Conservation (phyloP, 805 yeast species). For the Saccharomyces paradoxus region DNA sequence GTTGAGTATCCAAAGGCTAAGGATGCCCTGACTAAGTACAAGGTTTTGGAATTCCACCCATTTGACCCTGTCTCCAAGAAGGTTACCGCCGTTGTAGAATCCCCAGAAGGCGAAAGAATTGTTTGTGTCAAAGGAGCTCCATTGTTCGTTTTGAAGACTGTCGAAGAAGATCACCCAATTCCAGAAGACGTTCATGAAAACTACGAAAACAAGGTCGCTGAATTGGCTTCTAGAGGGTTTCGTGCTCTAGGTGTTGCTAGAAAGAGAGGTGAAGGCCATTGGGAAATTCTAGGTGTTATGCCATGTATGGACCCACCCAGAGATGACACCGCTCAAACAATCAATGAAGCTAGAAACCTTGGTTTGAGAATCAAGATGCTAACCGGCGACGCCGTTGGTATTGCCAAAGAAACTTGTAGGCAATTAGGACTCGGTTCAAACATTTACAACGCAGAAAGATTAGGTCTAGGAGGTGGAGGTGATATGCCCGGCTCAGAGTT, state of each 20-base stretch:
- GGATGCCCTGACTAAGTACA: slow-evolving; percentile 86
- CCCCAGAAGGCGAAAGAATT: slow-evolving; percentile 92
- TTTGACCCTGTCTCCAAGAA: slow-evolving; percentile 97
- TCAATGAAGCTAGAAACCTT: slow-evolving; percentile 78
- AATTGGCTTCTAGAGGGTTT: slow-evolving; percentile 97
- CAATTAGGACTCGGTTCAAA: slow-evolving; percentile 94
- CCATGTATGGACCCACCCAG: slow-evolving; percentile 99
- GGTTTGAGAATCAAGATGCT: slow-evolving; percentile 96
- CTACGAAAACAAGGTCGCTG: slow-evolving; percentile 95
- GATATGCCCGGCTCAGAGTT: slow-evolving; percentile 95
- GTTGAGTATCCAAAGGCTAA: slow-evolving; percentile 86
- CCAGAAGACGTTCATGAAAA: slow-evolving; percentile 90
- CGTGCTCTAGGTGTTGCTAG: slow-evolving; percentile 97
- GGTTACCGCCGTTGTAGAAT: slow-evolving; percentile 89
- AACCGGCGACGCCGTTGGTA: slow-evolving; percentile 99
- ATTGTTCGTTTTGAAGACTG: slow-evolving; percentile 91
- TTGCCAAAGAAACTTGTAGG: slow-evolving; percentile 96
- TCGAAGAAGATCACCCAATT: slow-evolving; percentile 93
- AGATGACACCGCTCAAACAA: slow-evolving; percentile 94
- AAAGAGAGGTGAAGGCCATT: slow-evolving; percentile 96
- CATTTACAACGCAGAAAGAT: slow-evolving; percentile 93
- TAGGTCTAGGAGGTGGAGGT: slow-evolving; percentile 93
- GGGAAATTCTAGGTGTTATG: slow-evolving; percentile 97
- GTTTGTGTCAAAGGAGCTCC: slow-evolving; percentile 98
- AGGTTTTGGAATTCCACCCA: slow-evolving; percentile 92